Conservation (phyloP, 2,329 filamentous ascomycete species). For the Pseudocercospora pini-densiflorae region DNA sequence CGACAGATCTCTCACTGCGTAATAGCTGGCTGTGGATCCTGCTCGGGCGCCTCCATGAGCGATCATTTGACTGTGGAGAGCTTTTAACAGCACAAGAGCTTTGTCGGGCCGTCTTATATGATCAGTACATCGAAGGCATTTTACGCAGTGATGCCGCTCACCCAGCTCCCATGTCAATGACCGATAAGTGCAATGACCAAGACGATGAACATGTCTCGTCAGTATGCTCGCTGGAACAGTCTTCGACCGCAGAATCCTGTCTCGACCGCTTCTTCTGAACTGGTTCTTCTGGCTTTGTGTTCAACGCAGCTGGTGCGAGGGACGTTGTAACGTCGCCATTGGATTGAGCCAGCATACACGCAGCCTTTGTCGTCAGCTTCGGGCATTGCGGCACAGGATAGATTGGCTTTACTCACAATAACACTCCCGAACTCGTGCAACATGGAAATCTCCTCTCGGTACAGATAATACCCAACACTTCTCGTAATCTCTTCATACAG, state of each 20-base stretch:
- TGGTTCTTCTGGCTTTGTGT: too few relatives aligned
- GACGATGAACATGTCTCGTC: too few relatives aligned
- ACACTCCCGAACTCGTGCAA: background rate
- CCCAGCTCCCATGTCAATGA: background rate
- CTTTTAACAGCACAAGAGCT: background rate
- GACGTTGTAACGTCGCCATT: too few relatives aligned
- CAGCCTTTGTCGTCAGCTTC: too few relatives aligned
- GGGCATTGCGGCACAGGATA: too few relatives aligned
- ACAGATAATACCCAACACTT: background rate
- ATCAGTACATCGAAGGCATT: too few relatives aligned
- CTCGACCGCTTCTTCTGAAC: background rate
- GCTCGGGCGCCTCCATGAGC: background rate
- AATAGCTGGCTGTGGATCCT: background rate
- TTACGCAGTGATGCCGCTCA: background rate
- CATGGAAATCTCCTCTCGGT: background rate
- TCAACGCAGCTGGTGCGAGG: too few relatives aligned
- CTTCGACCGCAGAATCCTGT: background rate
- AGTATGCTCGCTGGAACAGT: too few relatives aligned
- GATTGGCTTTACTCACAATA: background rate
- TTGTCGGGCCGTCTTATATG: background rate
- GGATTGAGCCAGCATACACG: too few relatives aligned
- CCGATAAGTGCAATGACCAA: background rate
- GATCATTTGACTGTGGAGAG: background rate
- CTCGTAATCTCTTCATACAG: background rate
- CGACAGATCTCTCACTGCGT: background rate